Evolutionary conservation across 257 asterid species (phyloP).

Genomic region (Solanum bulbocastanum): DNA sequence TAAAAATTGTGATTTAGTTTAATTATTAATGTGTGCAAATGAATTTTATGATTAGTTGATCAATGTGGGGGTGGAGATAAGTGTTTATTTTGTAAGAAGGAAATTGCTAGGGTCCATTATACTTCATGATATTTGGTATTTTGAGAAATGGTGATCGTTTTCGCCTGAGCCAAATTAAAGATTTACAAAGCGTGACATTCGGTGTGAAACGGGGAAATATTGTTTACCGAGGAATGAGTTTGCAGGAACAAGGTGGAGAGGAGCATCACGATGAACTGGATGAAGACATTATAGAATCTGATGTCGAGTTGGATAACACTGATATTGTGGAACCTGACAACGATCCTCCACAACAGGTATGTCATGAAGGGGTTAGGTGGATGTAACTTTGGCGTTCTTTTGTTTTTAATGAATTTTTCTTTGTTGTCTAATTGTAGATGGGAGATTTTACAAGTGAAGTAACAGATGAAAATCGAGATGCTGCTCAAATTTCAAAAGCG

Average conservation of each 20-base stretch:
- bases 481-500: constrained; percentile 46
- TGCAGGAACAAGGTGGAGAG: constrained; percentile 31
- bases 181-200: neutral
- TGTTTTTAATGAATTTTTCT: neutral
- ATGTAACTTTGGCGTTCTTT: neutral
- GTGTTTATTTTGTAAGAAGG: neutral
- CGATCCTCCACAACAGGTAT: constrained; percentile 62
- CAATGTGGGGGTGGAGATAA: neutral
- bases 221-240: neutral
- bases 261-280: constrained; percentile 13
- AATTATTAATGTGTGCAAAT: no score
- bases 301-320: constrained; percentile 56
- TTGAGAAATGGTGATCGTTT: neutral
- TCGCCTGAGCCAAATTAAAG: neutral
- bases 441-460: constrained; percentile 58
- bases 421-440: constrained; percentile 34
- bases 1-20: neutral
- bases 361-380: neutral
- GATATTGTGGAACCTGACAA: constrained; percentile 56
- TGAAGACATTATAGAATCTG: constrained; percentile 65
- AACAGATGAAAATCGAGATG: constrained; percentile 51
- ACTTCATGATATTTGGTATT: neutral
- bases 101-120: neutral
- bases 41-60: neutral
- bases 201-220: neutral